Evolutionary conservation across 305 asterid genomes (phyloP).

Genomic region (Fraxinus baroniana): DNA sequence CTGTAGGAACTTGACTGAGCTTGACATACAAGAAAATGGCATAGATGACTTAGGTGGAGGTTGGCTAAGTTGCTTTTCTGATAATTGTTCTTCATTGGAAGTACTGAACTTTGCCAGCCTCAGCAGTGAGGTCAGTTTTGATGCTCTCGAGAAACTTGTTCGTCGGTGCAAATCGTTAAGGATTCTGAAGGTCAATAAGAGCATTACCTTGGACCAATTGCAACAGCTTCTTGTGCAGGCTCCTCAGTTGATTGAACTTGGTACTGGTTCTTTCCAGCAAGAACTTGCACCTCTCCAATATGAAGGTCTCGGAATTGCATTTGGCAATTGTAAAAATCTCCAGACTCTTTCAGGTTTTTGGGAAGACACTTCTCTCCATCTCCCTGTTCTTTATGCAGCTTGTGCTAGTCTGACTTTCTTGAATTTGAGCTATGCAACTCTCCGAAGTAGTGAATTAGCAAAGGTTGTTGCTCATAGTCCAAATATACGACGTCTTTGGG

Average conservation of each 20-base stretch:
- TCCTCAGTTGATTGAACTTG: constrained; percentile 42
- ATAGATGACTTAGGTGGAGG: constrained; percentile 26
- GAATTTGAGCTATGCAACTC: constrained; percentile 51
- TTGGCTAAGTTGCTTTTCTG: constrained; percentile 42
- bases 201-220: constrained; percentile 33
- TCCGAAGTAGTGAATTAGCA: constrained; percentile 44
- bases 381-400: constrained; percentile 52
- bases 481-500: constrained; percentile 69
- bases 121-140: constrained; percentile 31
- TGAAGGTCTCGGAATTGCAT: constrained; percentile 35
- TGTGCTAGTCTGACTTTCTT: constrained; percentile 51
- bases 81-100: constrained; percentile 33
- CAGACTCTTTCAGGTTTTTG: constrained; percentile 53
- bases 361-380: constrained; percentile 42
- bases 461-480: constrained; percentile 51
- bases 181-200: constrained; percentile 33
- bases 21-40: constrained; percentile 35
- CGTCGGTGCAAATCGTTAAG: constrained; percentile 44
- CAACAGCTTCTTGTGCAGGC: constrained; percentile 30
- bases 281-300: constrained; percentile 38
- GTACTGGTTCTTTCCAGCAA: constrained; percentile 41
- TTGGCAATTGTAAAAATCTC: constrained; percentile 43
- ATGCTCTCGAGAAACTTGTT: constrained; percentile 53
- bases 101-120: constrained; percentile 37
- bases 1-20: constrained; percentile 35